Conservation (phyloP, 2,329 filamentous ascomycete species). For the Xylaria sp. region DNA sequence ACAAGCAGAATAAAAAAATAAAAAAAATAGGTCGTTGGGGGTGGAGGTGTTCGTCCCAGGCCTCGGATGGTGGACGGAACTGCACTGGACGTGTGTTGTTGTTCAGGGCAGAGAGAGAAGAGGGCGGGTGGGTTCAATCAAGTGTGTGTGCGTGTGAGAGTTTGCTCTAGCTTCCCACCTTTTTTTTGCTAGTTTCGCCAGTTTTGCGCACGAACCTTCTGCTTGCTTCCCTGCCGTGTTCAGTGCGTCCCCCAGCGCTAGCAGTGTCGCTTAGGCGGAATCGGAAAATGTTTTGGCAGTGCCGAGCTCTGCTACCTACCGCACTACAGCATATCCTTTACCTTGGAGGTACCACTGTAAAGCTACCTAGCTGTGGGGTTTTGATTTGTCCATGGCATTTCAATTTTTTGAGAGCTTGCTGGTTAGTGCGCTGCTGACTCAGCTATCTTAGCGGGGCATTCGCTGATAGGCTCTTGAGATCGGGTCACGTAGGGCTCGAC, state of each 20-base stretch:
- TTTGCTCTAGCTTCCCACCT: constrained; percentile 30
- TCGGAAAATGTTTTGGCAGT: constrained; percentile 30
- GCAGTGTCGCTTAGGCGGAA: constrained; percentile 29
- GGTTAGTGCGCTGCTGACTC: constrained; percentile 43
- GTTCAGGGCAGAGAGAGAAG: not conserved
- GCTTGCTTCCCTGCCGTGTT: constrained; percentile 10
- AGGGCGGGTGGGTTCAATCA: constrained; percentile 24
- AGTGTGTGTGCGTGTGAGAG: constrained; percentile 13
- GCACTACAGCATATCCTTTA: no score
- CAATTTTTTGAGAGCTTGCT: constrained; percentile 37
- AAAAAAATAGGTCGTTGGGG: constrained; percentile 19
- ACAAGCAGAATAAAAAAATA: constrained; percentile 26
- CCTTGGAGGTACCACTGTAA: not conserved
- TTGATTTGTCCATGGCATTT: constrained; percentile 32
- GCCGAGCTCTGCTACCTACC: not conserved
- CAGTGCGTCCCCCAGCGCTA: not conserved
- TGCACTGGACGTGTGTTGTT: not conserved
- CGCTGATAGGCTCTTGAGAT: constrained; percentile 19
- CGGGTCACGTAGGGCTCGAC: constrained; percentile 32
- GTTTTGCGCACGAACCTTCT: constrained; percentile 37
- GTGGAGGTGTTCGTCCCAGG: constrained; percentile 25
- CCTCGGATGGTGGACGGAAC: constrained; percentile 32
- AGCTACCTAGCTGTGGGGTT: constrained; percentile 16
- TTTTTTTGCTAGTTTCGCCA: constrained; percentile 17
- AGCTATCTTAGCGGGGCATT: constrained; percentile 20